Evolutionary conservation across 768 basidiomycete genomes (phyloP), one percentile per base, ranked within the genome.

Genomic region (Leccinum ochraceum): DNA sequence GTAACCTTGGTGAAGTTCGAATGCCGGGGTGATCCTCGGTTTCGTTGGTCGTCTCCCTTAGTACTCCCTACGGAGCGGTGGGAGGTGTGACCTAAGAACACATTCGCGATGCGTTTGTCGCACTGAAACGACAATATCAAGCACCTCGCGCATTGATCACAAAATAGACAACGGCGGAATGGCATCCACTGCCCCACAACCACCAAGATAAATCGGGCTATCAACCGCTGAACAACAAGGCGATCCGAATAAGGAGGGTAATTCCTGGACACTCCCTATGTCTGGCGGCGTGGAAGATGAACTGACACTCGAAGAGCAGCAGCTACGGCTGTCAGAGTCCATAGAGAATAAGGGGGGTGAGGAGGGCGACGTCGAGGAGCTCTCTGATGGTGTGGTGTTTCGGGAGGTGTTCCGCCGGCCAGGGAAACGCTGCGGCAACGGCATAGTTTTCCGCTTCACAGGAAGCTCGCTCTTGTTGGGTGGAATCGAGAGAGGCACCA

Each of bases 351-450:
- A 30, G 30, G 24, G n/a, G 8, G 64, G 63, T 0, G 59, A 59
- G 4, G 39, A 14, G 22, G 59, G 37, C 11, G 63, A 60, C 6
- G 53, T 58, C 6, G 58, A 59, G 14, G 67, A 58, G 22, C 22
- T 46, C 17, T 63, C 59, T 8, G 61, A 69, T 0, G 55, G 56
- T 5, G 64, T 56, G 8, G 51, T 32, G 36, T 53, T 51, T 30
- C 61, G 57, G 46, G 3, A 5, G 17, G 24, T 16, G 17, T 46
- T 50, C 20, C 20, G 49, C 26, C 32, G 58, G n/a, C 26, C 34
- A 0, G 60, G 58, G n/a, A 53, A 54, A 51, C 56, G 59, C 39
- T n/a, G 60, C 0, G 65, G 68, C 24, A 69, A 42, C 0, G 58
- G 50, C 1, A 37, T 28, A 22, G 17, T 60, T 53, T 64, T 68